Conservation (phyloP, 73 alveolate species). For the Paramecium sonneborni region DNA sequence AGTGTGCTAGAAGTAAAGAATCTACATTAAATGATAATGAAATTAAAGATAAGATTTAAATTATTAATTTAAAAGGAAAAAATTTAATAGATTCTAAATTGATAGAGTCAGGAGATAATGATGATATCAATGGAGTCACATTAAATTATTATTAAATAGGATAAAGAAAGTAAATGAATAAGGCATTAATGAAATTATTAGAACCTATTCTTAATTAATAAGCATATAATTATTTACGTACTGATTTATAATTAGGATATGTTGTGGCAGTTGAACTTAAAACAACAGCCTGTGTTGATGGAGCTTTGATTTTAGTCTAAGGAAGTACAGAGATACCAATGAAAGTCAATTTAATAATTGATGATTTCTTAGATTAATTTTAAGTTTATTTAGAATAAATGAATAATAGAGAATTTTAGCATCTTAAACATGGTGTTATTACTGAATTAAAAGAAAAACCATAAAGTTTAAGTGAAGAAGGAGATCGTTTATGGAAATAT, state of each 20-base stretch:
- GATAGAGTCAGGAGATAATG: background rate
- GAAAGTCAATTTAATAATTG: background rate
- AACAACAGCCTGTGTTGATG: background rate
- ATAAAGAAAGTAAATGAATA: background rate
- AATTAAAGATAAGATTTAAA: background rate
- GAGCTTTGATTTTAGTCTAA: background rate
- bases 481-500: conserved; percentile 21
- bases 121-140: conserved; percentile 35
- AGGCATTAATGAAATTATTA: conserved; percentile 3
- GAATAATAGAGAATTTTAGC: background rate
- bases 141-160: conserved; percentile 47
- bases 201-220: background rate
- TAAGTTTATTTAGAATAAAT: background rate
- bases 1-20: background rate
- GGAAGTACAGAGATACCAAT: background rate
- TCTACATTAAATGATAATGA: background rate
- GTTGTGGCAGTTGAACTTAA: background rate
- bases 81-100: background rate
- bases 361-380: background rate
- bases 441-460: conserved; percentile 4
- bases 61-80: background rate
- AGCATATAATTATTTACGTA: background rate
- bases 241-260: conserved; percentile 14
- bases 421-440: background rate
- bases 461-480: conserved; percentile 8